These are phyloP conservation scores for Fusarium secorum DNA, from an alignment of 2,329 filamentous ascomycete species.

Conservation along the genomic window DNA sequence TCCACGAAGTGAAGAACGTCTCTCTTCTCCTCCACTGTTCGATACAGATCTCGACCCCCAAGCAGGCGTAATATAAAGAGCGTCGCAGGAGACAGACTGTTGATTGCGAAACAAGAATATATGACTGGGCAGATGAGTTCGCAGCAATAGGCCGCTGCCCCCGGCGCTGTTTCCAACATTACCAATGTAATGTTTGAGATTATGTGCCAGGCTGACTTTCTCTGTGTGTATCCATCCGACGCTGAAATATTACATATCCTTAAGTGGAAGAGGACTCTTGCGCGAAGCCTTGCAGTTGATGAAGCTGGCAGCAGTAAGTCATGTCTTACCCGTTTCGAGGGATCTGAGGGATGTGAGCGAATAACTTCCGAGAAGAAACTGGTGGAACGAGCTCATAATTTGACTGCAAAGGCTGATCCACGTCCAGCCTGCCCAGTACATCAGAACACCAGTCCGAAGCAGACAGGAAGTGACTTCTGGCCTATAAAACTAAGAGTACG, in stretches of 20 bases:
- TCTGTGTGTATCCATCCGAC: constrained; percentile 9
- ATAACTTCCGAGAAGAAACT: not conserved
- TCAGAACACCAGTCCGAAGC: not conserved
- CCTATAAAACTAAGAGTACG: not conserved
- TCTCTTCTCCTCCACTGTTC: too few relatives aligned
- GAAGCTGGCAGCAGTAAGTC: constrained; percentile 32
- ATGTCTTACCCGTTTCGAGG: not conserved
- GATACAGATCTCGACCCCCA: too few relatives aligned
- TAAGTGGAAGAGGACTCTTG: not conserved
- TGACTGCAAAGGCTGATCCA: not conserved
- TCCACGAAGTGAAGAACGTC: too few relatives aligned
- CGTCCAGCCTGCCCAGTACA: not conserved
- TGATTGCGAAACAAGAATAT: not conserved
- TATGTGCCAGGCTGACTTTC: not conserved
- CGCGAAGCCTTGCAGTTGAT: constrained; percentile 25
- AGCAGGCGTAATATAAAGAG: too few relatives aligned
- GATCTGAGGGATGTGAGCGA: not conserved
- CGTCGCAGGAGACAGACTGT: too few relatives aligned
- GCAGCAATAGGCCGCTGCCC: not conserved
- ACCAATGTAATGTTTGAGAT: not conserved
- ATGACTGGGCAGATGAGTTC: not conserved
- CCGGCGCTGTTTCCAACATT: not conserved
- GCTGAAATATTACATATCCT: not conserved
- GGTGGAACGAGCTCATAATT: not conserved
- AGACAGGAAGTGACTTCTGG: not conserved